Conservation (phyloP, 2,329 filamentous ascomycete species). For the Colletotrichum euphorbiae region DNA sequence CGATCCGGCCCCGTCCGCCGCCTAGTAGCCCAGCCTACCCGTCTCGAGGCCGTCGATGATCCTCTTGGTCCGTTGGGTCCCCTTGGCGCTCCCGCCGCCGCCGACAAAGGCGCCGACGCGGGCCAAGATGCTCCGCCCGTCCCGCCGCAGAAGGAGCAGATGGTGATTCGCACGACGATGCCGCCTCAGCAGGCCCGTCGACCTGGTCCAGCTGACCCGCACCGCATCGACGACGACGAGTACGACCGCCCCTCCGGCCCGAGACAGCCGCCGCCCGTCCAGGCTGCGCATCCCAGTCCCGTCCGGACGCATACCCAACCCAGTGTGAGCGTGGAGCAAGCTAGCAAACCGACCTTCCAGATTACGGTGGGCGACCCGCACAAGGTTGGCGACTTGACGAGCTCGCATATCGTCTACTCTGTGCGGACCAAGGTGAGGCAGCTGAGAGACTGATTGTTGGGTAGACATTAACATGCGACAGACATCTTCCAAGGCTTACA, state of each 20-base stretch:
- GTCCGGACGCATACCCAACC: constrained; percentile 70
- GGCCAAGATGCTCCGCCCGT: constrained; percentile 70
- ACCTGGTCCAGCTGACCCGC: constrained; percentile 63
- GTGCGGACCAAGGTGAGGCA: constrained; percentile 85
- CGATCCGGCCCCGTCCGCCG: constrained; percentile 64
- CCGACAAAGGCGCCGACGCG: constrained; percentile 58
- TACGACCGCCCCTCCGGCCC: constrained; percentile 62
- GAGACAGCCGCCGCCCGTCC: constrained; percentile 74
- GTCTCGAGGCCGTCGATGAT: constrained; percentile 81
- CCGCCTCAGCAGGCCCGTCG: constrained; percentile 55
- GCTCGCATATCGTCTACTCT: constrained; percentile 97
- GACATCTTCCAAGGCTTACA: constrained; percentile 97
- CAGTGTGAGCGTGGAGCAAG: constrained; percentile 92
- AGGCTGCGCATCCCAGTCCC: constrained; percentile 65
- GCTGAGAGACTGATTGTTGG: neutral
- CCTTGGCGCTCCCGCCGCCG: constrained; percentile 60
- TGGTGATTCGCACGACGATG: constrained; percentile 70
- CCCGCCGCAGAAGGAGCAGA: constrained; percentile 75
- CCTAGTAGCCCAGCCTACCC: constrained; percentile 79
- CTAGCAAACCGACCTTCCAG: constrained; percentile 89
- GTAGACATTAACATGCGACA: constrained; percentile 51
- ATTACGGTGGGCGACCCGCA: constrained; percentile 96
- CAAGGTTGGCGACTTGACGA: constrained; percentile 96
- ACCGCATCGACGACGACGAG: constrained; percentile 77
- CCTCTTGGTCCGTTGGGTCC: constrained; percentile 83